phyloP scores from a whole-genome alignment of 176 grass and related monocot genomes.

The Oryza glaberrima region DNA sequence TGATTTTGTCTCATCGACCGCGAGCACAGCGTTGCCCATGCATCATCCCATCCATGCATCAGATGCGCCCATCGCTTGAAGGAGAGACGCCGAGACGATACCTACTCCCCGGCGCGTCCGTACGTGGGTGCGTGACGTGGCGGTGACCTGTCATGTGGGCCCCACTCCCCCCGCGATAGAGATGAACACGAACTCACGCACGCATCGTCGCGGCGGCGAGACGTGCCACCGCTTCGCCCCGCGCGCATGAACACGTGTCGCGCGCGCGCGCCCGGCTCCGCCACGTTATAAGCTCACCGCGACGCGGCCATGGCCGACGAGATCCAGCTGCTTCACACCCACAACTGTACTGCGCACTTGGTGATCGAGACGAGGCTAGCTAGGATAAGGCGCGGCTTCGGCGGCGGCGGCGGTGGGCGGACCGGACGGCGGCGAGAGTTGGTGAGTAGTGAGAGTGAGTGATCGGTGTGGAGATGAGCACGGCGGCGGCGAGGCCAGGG shows the following conservation, averaged over 20 bases:
- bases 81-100: not conserved
- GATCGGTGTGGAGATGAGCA: conserved; percentile 33
- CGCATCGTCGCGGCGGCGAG: not conserved
- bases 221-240: conserved; percentile 29
- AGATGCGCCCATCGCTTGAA: not conserved
- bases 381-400: too few species aligned
- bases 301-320: not conserved
- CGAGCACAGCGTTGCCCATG: not conserved
- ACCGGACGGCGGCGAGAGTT: not conserved
- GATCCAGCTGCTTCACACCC: not conserved
- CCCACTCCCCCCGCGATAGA: not conserved
- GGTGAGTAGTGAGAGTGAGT: too few species aligned
- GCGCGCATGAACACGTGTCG: not conserved
- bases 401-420: too few species aligned
- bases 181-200: conserved; percentile 9
- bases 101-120: too few species aligned
- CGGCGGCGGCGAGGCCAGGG: conserved; percentile 22
- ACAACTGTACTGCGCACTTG: not conserved
- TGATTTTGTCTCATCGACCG: not conserved
- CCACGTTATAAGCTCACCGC: conserved; percentile 22
- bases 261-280: not conserved
- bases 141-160: not conserved
- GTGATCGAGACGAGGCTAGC: not conserved
- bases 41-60: too few species aligned
- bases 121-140: not conserved